A percentile compares a stretch with the other conserved stretches of the same genome.
Evolutionary conservation across 495 filamentous ascomycete genomes (phyloP).

Genomic region (Tuber aestivum): DNA sequence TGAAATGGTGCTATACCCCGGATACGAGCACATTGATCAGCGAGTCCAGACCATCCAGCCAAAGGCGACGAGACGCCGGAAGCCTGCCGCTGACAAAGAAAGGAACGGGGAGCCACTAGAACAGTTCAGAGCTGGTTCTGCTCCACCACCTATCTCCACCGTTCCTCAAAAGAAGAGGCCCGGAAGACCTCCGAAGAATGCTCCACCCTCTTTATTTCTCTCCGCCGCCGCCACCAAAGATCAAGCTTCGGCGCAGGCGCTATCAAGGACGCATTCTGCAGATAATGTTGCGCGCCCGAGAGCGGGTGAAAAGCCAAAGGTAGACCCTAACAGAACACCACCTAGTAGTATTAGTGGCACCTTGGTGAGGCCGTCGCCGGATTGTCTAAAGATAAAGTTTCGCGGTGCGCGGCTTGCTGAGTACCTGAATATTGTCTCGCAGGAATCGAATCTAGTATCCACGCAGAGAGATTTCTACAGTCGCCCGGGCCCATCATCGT

Average conservation of each 20-base stretch:
- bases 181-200: conserved; percentile 33
- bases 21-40: conserved; percentile 33
- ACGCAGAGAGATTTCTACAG: neutral
- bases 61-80: conserved; percentile 32
- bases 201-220: conserved; percentile 23
- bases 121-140: conserved; percentile 24
- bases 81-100: conserved; percentile 33
- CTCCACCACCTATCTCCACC: conserved; percentile 19
- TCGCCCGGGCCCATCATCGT: conserved; percentile 7
- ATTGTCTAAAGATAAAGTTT: neutral
- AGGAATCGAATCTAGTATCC: neutral
- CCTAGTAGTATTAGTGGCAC: neutral
- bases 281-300: conserved; percentile 20
- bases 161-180: conserved; percentile 29
- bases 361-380: neutral
- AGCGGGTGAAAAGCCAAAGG: conserved; percentile 1
- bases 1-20: conserved; percentile 29
- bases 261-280: conserved; percentile 35
- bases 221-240: conserved; percentile 7
- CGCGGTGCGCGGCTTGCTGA: conserved; percentile 2
- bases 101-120: conserved; percentile 28
- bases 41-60: conserved; percentile 32
- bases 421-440: conserved; percentile 6
- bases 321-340: conserved; percentile 5
- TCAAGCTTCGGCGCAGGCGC: conserved; percentile 25